Evolutionary conservation across 148 eudicot genomes (phyloP).

Genomic region (Nepenthes gracilis): DNA sequence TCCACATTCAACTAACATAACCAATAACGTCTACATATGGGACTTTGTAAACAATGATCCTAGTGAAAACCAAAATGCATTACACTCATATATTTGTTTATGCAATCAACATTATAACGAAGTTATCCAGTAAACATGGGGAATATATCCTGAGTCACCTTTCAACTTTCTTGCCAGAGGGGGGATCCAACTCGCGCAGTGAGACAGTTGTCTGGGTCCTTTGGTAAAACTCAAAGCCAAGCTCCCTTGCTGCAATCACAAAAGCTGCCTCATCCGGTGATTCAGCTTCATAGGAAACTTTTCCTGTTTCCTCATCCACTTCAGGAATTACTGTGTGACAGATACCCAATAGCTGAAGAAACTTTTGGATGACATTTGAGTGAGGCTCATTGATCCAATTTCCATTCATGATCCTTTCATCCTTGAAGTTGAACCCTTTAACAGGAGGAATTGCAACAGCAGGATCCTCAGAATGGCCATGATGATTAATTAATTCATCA

Average conservation of each 20-base stretch:
- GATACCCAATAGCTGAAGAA: slow-evolving; percentile 56
- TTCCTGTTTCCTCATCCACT: slow-evolving; percentile 61
- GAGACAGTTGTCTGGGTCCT: slow-evolving; percentile 76
- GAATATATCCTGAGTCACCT: slow-evolving; percentile 35
- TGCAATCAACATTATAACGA: background rate
- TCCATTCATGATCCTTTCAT: slow-evolving; percentile 71
- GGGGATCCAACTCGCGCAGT: slow-evolving; percentile 54
- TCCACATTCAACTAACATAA: background rate
- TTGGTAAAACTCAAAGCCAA: slow-evolving; percentile 79
- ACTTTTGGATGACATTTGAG: slow-evolving; percentile 55
- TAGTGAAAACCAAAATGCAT: background rate
- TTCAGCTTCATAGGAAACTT: slow-evolving; percentile 83
- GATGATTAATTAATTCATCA: slow-evolving; percentile 19
- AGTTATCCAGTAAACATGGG: background rate
- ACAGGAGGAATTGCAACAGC: slow-evolving; percentile 18
- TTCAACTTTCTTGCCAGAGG: slow-evolving; percentile 43
- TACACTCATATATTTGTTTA: background rate
- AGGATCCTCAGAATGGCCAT: slow-evolving; percentile 15
- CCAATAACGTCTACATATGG: no score
- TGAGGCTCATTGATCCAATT: slow-evolving; percentile 72
- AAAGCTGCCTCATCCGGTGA: slow-evolving; percentile 99
- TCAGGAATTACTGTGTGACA: slow-evolving; percentile 97
- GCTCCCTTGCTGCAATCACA: slow-evolving; percentile 87
- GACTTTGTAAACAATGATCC: no score
- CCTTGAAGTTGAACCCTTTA: slow-evolving; percentile 87